A percentile compares a stretch with the other conserved stretches of the same genome.
These are phyloP conservation scores for Mollisiaceae sp. DNA, from an alignment of 2,329 filamentous ascomycete genomes.

Conservation along the genomic window DNA sequence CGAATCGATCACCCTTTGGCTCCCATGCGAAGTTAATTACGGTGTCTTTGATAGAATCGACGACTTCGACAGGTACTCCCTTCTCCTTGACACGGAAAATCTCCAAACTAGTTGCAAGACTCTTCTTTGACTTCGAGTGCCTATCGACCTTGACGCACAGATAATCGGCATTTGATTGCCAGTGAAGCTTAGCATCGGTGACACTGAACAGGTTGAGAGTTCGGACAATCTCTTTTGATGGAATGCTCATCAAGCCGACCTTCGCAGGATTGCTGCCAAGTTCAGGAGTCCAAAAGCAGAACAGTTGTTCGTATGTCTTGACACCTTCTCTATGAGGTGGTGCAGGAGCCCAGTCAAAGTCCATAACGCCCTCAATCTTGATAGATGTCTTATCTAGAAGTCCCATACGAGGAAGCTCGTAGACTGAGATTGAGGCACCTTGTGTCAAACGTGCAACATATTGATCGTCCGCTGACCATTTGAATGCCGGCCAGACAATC, in stretches of 20 bases:
- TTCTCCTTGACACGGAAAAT: slow-evolving; percentile 98
- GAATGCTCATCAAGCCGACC: slow-evolving; percentile 94
- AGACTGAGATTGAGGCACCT: slow-evolving; percentile 87
- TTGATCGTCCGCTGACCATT: slow-evolving; percentile 98
- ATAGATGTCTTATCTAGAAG: slow-evolving; percentile 88
- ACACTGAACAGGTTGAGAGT: slow-evolving; percentile 98
- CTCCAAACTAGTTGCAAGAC: slow-evolving; percentile 92
- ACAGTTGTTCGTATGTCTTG: slow-evolving; percentile 92
- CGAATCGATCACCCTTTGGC: slow-evolving; percentile 95
- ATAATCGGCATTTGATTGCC: slow-evolving; percentile 94
- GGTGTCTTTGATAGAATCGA: slow-evolving; percentile 96
- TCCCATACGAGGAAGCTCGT: slow-evolving; percentile 88
- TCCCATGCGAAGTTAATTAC: slow-evolving; percentile 99
- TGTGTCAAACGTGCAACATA: slow-evolving; percentile 93
- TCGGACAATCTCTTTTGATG: slow-evolving; percentile 90
- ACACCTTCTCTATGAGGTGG: slow-evolving; percentile 80
- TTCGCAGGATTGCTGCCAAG: slow-evolving; percentile 97
- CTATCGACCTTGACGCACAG: slow-evolving; percentile 98
- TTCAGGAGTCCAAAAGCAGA: slow-evolving; percentile 99
- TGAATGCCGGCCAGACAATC: slow-evolving; percentile 98
- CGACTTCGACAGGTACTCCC: slow-evolving; percentile 96
- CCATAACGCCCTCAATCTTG: slow-evolving; percentile 95
- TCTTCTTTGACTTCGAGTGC: slow-evolving; percentile 99
- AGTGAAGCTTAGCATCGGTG: slow-evolving; percentile 96
- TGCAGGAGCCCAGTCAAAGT: slow-evolving; percentile 97